These are phyloP conservation scores for Flaveria bidentis DNA, from an alignment of 129 eudicot genomes.

Conservation along the genomic window DNA sequence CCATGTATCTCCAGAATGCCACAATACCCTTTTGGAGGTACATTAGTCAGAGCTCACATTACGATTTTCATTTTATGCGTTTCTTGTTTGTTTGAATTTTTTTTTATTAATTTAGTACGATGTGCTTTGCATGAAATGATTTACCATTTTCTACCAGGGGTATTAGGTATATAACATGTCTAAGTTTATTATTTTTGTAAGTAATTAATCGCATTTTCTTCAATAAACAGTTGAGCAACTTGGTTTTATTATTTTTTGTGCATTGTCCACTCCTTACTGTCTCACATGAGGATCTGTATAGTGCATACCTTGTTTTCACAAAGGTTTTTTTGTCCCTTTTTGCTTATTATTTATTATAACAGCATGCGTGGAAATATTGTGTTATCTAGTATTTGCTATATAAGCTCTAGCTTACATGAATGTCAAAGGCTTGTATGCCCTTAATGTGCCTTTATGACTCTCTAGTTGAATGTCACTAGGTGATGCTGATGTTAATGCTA, in stretches of 20 bases:
- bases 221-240: background rate
- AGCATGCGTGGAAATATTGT: background rate
- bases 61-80: background rate
- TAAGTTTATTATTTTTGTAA: background rate
- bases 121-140: background rate
- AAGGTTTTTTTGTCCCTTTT: background rate
- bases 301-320: background rate
- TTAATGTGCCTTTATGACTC: no score
- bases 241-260: background rate
- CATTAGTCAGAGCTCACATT: background rate
- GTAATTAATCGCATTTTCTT: background rate
- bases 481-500: constrained; percentile 2
- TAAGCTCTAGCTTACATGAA: constrained; percentile 14
- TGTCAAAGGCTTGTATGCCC: background rate
- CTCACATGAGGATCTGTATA: background rate
- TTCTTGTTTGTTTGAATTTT: background rate
- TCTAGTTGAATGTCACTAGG: background rate
- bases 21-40: constrained; percentile 60
- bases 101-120: background rate
- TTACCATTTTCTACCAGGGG: background rate
- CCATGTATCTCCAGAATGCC: constrained; percentile 45
- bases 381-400: background rate
- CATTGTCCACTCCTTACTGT: background rate
- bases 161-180: background rate
- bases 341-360: background rate